Percentiles rank a stretch among this genome's conserved stretches.
Evolutionary conservation across 306 rosid genomes (phyloP).

Genomic region (Citrullus amarus): DNA sequence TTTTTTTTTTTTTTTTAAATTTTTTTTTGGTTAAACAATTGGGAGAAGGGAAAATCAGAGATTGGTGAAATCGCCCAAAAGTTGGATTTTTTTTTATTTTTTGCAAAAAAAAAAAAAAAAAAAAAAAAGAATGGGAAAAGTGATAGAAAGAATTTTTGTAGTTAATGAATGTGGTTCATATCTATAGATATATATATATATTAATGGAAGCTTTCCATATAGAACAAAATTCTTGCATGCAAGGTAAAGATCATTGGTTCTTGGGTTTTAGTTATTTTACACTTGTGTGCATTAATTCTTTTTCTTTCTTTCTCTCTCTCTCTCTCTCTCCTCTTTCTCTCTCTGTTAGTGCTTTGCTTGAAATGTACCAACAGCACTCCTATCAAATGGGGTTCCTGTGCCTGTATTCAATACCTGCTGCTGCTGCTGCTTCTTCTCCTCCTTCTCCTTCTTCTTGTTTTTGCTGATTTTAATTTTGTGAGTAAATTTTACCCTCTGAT

Average conservation of each 20-base stretch:
- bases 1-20: too few relatives aligned
- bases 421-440: background rate
- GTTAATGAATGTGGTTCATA: slow-evolving; percentile 2
- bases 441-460: slow-evolving; percentile 11
- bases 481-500: background rate
- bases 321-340: slow-evolving; percentile 12
- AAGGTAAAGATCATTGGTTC: slow-evolving; percentile 27
- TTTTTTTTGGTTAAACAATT: background rate
- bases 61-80: slow-evolving; percentile 3
- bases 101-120: background rate
- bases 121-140: background rate
- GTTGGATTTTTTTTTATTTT: background rate
- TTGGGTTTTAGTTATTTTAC: slow-evolving; percentile 31
- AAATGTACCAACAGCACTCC: slow-evolving; percentile 41
- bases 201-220: background rate
- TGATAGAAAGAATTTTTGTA: background rate
- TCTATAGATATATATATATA: background rate
- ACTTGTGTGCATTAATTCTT: slow-evolving; percentile 22
- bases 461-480: slow-evolving; percentile 23
- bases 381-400: slow-evolving; percentile 43
- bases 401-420: background rate
- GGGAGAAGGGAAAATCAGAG: background rate
- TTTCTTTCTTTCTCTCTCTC: slow-evolving; percentile 12
- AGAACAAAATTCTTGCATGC: slow-evolving; percentile 24
- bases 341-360: slow-evolving; percentile 21